Evolutionary conservation across 164 flowering plant species (phyloP).

Genomic region (Nelumbo lutea): DNA sequence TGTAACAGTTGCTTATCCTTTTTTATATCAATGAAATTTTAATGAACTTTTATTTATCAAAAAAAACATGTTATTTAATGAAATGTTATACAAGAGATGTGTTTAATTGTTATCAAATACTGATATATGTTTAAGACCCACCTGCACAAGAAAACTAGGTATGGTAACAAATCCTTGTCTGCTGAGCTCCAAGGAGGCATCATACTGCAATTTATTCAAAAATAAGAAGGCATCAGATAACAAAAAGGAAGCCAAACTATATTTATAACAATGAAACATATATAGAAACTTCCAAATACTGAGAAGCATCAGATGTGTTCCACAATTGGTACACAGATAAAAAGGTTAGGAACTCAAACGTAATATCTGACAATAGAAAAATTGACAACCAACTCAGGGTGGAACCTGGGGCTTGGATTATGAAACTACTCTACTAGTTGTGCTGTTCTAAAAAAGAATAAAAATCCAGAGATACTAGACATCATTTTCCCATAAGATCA

Average conservation of each 20-base stretch:
- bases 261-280: not conserved
- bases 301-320: not conserved
- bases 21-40: too few species aligned
- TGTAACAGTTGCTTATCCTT: too few species aligned
- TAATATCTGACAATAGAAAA: not conserved
- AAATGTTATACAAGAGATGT: not conserved
- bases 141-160: slow-evolving; percentile 70
- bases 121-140: slow-evolving; percentile 14
- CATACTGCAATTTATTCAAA: slow-evolving; percentile 39
- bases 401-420: not conserved
- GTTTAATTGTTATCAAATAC: not conserved
- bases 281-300: not conserved
- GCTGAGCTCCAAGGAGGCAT: slow-evolving; percentile 73
- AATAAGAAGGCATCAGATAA: not conserved
- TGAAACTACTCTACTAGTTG: not conserved
- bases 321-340: too few species aligned
- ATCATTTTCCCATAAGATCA: too few species aligned
- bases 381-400: not conserved
- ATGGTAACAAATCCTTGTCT: slow-evolving; percentile 65
- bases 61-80: not conserved
- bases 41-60: not conserved
- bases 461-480: too few species aligned
- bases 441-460: too few species aligned
- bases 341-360: not conserved
- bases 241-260: not conserved